These are phyloP conservation scores for Salix udensis DNA, from an alignment of 345 rosid genomes.

Conservation along the genomic window DNA sequence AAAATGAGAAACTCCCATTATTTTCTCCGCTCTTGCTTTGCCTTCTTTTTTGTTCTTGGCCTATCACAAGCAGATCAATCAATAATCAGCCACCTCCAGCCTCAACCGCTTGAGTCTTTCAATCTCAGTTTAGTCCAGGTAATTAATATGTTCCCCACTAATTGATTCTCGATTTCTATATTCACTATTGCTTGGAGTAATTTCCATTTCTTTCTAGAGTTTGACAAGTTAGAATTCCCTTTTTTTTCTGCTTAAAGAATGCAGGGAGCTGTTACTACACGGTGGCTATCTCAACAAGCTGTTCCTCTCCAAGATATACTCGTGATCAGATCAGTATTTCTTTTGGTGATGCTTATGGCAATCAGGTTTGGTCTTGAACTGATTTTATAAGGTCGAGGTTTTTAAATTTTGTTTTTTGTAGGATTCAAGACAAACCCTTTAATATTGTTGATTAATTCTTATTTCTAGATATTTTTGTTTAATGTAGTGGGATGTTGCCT, in stretches of 20 bases:
- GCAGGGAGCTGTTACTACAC: slow-evolving; percentile 45
- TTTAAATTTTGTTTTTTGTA: too few relatives aligned
- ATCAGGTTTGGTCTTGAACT: slow-evolving; percentile 42
- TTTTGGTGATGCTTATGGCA: slow-evolving; percentile 75
- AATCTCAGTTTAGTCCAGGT: slow-evolving; percentile 72
- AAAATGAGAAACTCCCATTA: slow-evolving; percentile 21
- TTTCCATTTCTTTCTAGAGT: neutral
- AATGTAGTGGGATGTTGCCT: neutral
- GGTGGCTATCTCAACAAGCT: slow-evolving; percentile 44
- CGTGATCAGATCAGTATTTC: slow-evolving; percentile 70
- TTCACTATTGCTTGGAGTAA: neutral
- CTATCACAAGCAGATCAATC: slow-evolving; percentile 22
- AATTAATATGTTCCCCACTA: neutral
- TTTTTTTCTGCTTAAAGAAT: slow-evolving; percentile 3
- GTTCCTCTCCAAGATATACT: slow-evolving; percentile 49
- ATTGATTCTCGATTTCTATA: neutral
- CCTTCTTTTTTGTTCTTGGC: slow-evolving; percentile 13
- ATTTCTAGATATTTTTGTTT: neutral
- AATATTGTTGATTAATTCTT: neutral
- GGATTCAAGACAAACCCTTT: neutral
- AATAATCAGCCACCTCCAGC: slow-evolving; percentile 23
- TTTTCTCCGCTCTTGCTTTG: slow-evolving; percentile 20
- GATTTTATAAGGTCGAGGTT: neutral
- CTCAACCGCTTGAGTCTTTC: slow-evolving; percentile 43
- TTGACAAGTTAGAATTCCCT: too few relatives aligned